Percentiles rank a stretch among this genome's conserved stretches.
phyloP scores from a whole-genome alignment of 441 rosid genomes.

The Bruguiera hainesii region DNA sequence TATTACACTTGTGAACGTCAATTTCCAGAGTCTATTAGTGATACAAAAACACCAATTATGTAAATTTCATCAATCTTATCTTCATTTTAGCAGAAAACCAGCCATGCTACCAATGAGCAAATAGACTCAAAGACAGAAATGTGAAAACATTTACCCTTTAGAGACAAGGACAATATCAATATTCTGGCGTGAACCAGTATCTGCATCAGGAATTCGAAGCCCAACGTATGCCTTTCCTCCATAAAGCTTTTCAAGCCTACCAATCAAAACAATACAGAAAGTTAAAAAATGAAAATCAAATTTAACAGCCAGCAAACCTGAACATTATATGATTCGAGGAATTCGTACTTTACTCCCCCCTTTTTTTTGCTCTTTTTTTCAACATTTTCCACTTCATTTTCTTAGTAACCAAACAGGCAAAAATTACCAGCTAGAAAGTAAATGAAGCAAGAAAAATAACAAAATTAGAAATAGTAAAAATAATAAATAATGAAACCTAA shows the following conservation, averaged over 20 bases:
- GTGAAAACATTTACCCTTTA: conserved; percentile 41
- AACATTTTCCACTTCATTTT: too few relatives aligned
- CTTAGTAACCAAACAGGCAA: too few relatives aligned
- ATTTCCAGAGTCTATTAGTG: not conserved
- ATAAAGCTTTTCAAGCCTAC: conserved; percentile 76
- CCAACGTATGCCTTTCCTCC: conserved; percentile 81
- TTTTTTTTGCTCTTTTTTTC: too few relatives aligned
- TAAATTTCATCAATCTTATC: not conserved
- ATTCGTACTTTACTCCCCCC: too few relatives aligned
- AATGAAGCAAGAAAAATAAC: too few relatives aligned
- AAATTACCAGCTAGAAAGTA: too few relatives aligned
- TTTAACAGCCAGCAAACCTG: too few relatives aligned
- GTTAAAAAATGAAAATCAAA: not conserved
- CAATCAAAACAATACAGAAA: not conserved
- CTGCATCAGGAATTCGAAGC: conserved; percentile 89
- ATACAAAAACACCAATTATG: not conserved
- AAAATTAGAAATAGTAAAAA: too few relatives aligned
- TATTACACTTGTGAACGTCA: conserved; percentile 1
- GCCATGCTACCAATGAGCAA: not conserved
- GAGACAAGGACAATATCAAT: conserved; percentile 71
- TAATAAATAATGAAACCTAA: too few relatives aligned
- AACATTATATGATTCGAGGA: too few relatives aligned
- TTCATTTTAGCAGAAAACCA: not conserved
- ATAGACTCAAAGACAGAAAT: not conserved
- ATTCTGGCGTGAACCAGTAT: conserved; percentile 65